These are phyloP conservation scores for Aspergillus latus DNA, from an alignment of 2,329 filamentous ascomycete species.

Conservation along the genomic window DNA sequence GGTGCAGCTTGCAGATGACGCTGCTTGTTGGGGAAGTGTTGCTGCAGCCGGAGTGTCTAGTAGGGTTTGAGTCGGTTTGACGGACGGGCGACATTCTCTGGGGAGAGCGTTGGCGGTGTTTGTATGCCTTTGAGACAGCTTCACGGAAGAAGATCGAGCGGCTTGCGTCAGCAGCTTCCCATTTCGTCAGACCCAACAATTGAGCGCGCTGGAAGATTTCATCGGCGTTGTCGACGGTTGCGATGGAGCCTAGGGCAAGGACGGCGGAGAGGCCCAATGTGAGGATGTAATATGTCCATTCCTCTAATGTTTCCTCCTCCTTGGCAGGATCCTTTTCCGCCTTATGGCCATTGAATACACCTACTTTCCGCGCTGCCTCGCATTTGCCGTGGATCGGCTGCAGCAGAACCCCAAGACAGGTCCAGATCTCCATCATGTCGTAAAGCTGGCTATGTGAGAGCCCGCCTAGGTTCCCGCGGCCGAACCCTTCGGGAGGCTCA, in stretches of 20 bases:
- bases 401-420: constrained; percentile 57
- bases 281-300: constrained; percentile 62
- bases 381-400: constrained; percentile 56
- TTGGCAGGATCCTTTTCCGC: constrained; percentile 40
- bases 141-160: constrained; percentile 61
- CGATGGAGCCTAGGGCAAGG: constrained; percentile 50
- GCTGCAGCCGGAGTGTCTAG: constrained; percentile 16
- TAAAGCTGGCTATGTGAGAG: constrained; percentile 58
- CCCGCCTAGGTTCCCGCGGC: constrained; percentile 55
- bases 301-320: constrained; percentile 58
- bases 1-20: constrained; percentile 17
- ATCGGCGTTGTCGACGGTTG: constrained; percentile 39
- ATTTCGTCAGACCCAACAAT: constrained; percentile 57
- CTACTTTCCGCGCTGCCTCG: constrained; percentile 54
- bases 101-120: constrained; percentile 37
- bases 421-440: constrained; percentile 66
- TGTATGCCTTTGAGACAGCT: constrained; percentile 60
- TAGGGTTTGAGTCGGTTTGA: constrained; percentile 16
- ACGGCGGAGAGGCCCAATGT: constrained; percentile 59
- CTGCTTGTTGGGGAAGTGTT: constrained; percentile 11
- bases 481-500: constrained; percentile 59
- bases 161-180: constrained; percentile 52
- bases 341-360: constrained; percentile 58
- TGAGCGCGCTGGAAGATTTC: constrained; percentile 55
- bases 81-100: constrained; percentile 6